A percentile compares a stretch with the other conserved stretches of the same genome.
Evolutionary conservation across 148 eudicot genomes (phyloP).

Genomic region (Rhododendron simsii): DNA sequence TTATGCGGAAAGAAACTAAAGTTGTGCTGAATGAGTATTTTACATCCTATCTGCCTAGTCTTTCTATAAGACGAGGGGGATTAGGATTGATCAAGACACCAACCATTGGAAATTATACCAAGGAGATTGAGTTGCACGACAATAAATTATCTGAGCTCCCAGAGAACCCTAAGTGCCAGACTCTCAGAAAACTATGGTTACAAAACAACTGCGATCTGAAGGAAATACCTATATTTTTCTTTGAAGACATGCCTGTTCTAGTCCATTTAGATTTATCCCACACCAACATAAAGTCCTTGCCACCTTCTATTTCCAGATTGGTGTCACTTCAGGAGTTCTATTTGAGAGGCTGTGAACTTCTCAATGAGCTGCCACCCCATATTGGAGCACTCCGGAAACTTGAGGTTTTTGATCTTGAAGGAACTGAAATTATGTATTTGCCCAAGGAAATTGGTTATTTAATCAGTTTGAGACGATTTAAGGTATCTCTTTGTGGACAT

Average conservation of each 20-base stretch:
- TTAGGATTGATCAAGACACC: too few relatives aligned
- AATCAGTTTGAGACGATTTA: neutral
- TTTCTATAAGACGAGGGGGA: too few relatives aligned
- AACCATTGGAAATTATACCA: too few relatives aligned
- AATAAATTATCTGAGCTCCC: neutral
- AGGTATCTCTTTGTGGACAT: neutral
- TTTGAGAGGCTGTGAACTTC: neutral
- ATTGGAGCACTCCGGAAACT: neutral
- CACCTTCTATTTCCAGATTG: neutral
- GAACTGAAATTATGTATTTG: neutral
- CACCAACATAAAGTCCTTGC: neutral
- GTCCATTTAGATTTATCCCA: neutral
- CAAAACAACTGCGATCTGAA: neutral
- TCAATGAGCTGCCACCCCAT: neutral
- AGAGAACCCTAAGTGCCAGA: neutral
- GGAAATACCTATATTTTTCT: neutral
- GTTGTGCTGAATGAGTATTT: neutral
- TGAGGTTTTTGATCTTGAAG: neutral
- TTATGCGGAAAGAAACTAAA: neutral
- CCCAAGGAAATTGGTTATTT: neutral
- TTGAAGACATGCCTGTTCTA: neutral
- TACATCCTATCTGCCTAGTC: neutral
- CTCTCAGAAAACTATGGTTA: neutral
- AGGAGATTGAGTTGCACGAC: neutral
- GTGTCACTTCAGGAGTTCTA: neutral